These are phyloP conservation scores for Biscogniauxia sp. DNA, from an alignment of 2,329 filamentous ascomycete genomes.

Conservation along the genomic window DNA sequence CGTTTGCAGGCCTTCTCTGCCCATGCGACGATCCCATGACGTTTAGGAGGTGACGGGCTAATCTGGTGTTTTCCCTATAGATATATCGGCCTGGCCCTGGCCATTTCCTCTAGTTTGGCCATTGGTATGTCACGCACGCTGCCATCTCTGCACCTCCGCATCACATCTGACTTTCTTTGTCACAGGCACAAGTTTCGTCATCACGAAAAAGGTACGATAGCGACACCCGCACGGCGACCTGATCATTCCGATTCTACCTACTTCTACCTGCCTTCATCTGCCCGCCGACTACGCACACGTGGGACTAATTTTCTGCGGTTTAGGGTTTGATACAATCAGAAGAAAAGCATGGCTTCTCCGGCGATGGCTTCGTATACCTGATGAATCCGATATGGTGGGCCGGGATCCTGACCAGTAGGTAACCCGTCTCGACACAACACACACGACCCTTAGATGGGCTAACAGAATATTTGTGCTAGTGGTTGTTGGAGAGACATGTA, in stretches of 20 bases:
- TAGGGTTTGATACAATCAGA: constrained; percentile 88
- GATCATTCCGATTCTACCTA: neutral
- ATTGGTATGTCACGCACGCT: constrained; percentile 58
- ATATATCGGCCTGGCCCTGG: constrained; percentile 74
- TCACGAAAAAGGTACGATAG: constrained; percentile 85
- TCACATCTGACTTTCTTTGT: constrained; percentile 11
- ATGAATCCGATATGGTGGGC: constrained; percentile 97
- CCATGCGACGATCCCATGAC: constrained; percentile 5
- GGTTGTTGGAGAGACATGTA: constrained; percentile 89
- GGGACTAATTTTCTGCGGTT: constrained; percentile 15
- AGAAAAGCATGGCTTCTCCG: constrained; percentile 91
- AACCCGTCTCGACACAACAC: constrained; percentile 10
- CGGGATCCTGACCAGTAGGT: constrained; percentile 82
- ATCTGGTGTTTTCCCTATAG: constrained; percentile 41
- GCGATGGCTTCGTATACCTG: constrained; percentile 92
- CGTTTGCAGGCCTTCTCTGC: neutral
- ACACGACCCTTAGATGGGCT: neutral
- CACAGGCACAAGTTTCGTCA: constrained; percentile 91
- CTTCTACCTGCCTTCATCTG: too few species aligned
- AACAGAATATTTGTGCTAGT: constrained; percentile 53
- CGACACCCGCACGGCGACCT: constrained; percentile 4
- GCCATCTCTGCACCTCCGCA: constrained; percentile 1
- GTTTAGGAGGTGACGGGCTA: constrained; percentile 27
- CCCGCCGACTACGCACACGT: neutral
- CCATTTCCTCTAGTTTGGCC: constrained; percentile 71